These are phyloP conservation scores for Lachancea dasiensis DNA, from an alignment of 805 yeast genomes.

Conservation along the genomic window DNA sequence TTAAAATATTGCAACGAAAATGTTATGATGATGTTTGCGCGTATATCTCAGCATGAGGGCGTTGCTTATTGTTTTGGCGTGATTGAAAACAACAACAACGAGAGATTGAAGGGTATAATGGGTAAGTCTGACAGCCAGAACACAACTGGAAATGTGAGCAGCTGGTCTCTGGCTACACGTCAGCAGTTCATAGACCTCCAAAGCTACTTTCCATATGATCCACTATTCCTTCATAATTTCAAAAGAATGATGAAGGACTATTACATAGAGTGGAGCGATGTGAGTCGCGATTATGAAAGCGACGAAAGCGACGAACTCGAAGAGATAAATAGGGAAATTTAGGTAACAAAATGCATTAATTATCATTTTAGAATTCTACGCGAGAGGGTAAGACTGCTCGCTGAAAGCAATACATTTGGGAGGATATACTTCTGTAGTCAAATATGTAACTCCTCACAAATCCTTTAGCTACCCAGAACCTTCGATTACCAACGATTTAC, in stretches of 20 bases:
- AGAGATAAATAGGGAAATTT: constrained; percentile 20
- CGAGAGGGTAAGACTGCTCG: not conserved
- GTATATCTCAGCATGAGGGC: constrained; percentile 81
- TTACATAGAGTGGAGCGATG: constrained; percentile 81
- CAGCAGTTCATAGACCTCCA: constrained; percentile 86
- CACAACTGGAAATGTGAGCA: constrained; percentile 17
- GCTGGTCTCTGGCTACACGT: constrained; percentile 47
- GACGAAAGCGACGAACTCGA: constrained; percentile 41
- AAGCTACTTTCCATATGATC: constrained; percentile 96
- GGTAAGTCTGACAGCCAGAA: constrained; percentile 27
- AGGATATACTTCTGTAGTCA: too few relatives aligned
- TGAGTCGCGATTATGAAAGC: constrained; percentile 51
- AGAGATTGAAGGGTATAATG: constrained; percentile 38
- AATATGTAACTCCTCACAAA: too few relatives aligned
- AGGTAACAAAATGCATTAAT: constrained; percentile 3
- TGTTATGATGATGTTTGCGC: constrained; percentile 89
- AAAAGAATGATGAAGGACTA: constrained; percentile 47
- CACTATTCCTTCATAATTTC: constrained; percentile 63
- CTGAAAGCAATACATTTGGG: not conserved
- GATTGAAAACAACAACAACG: constrained; percentile 76
- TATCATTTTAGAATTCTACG: too few relatives aligned
- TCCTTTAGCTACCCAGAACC: too few relatives aligned
- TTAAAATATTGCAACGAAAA: constrained; percentile 89
- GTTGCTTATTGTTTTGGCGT: constrained; percentile 91
- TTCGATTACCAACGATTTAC: too few relatives aligned